A percentile compares a stretch with the other conserved stretches of the same genome.
These are phyloP conservation scores for Sporothrix brunneoviolacea DNA, from an alignment of 2,329 filamentous ascomycete genomes.

Conservation along the genomic window DNA sequence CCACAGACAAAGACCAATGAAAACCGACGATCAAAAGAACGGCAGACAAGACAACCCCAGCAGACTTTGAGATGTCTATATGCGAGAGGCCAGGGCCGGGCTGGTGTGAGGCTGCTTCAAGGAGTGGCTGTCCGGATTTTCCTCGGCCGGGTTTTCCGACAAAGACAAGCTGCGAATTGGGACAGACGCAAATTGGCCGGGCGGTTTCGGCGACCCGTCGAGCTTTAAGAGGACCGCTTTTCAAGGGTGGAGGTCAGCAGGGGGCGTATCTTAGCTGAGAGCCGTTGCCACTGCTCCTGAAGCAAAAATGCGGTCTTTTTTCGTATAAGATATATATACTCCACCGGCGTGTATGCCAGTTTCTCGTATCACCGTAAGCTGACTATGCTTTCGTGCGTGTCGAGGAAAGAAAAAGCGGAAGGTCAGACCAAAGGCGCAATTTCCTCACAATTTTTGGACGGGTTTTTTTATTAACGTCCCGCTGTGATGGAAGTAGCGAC, in stretches of 20 bases:
- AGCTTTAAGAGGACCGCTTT: constrained; percentile 2
- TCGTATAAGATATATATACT: background rate
- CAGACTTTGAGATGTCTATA: no score
- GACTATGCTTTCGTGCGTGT: background rate
- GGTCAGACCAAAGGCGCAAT: background rate
- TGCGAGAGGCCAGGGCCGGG: no score
- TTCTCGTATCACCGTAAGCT: background rate
- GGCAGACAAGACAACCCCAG: no score
- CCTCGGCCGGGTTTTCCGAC: background rate
- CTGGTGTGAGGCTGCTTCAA: no score
- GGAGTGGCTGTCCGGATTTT: background rate
- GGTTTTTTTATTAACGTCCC: no score
- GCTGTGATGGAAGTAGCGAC: background rate
- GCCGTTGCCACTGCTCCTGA: background rate
- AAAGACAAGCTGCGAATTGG: background rate
- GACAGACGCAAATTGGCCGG: background rate
- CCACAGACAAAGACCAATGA: no score
- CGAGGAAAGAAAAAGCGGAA: background rate
- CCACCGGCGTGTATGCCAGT: no score
- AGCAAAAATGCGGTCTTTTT: background rate
- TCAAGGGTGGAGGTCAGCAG: constrained; percentile 1
- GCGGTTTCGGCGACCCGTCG: constrained; percentile 11
- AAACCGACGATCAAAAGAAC: no score
- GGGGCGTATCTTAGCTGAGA: background rate
- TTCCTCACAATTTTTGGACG: no score